Percentiles rank a stretch among this genome's conserved stretches.
phyloP scores from a whole-genome alignment of 139 green algal genomes.

The Chlamydomonas sp. region DNA sequence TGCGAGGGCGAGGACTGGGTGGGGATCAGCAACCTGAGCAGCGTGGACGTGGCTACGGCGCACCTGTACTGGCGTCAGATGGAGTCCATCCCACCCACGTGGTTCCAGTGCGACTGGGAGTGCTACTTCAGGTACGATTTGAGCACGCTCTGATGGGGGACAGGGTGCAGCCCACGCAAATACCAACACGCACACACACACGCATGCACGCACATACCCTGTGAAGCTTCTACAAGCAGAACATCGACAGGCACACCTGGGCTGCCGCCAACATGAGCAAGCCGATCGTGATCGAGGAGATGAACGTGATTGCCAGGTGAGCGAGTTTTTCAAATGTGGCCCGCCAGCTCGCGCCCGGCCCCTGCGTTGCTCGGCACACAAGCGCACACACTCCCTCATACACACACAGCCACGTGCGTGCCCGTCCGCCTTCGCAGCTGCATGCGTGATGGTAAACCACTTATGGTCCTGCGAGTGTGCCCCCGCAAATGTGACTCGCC shows the following conservation, averaged over 20 bases:
- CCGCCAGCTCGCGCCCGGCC: neutral
- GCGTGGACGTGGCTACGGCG: neutral
- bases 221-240: slow-evolving; percentile 17
- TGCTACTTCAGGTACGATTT: slow-evolving; percentile 1
- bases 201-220: slow-evolving; percentile 24
- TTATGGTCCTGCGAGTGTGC: neutral
- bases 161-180: neutral
- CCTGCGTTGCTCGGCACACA: neutral
- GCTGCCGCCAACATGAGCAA: neutral
- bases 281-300: slow-evolving; percentile 12
- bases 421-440: neutral
- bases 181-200: neutral
- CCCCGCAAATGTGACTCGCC: neutral
- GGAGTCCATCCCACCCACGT: neutral
- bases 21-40: neutral
- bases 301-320: slow-evolving; percentile 12
- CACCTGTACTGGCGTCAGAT: neutral
- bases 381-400: neutral
- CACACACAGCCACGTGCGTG: neutral
- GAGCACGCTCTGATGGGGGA: neutral
- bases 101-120: neutral
- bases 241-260: neutral
- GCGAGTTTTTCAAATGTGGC: neutral
- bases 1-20: slow-evolving; percentile 8
- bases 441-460: neutral